phyloP scores from a whole-genome alignment of 2,329 filamentous ascomycete genomes.

The Trichoderma gracile region DNA sequence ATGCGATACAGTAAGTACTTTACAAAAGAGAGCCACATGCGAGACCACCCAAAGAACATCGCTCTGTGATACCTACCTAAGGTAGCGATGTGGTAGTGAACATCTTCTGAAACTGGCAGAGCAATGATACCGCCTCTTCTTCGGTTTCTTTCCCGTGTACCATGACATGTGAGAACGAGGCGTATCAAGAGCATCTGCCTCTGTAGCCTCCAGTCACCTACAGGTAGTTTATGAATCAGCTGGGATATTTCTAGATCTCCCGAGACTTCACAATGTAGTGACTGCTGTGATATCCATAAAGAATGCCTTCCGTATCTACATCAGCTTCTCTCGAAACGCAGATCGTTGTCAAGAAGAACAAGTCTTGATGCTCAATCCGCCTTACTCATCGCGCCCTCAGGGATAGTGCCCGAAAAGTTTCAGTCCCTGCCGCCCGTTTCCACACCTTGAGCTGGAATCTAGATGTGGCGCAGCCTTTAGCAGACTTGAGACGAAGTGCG shows the following conservation, averaged over 20 bases:
- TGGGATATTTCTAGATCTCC: too few species aligned
- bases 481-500: conserved; percentile 16
- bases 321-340: neutral
- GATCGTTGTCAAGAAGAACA: neutral
- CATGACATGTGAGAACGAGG: too few species aligned
- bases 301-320: neutral
- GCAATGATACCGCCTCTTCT: too few species aligned
- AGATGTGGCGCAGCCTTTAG: conserved; percentile 22
- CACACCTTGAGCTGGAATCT: conserved; percentile 13
- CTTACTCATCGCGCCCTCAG: conserved; percentile 14
- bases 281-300: neutral
- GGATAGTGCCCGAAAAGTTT: conserved; percentile 7
- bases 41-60: neutral
- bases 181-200: too few species aligned
- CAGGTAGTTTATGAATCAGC: too few species aligned
- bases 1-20: too few species aligned
- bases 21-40: conserved; percentile 6
- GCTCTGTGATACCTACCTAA: too few species aligned
- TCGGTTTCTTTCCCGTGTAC: too few species aligned
- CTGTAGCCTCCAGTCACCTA: too few species aligned
- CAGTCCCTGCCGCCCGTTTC: conserved; percentile 3
- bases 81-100: too few species aligned
- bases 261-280: neutral
- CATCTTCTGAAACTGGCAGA: too few species aligned
- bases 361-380: neutral